Conservation (phyloP, 805 yeast species). For the Groenewaldozyma tartarivorans region DNA sequence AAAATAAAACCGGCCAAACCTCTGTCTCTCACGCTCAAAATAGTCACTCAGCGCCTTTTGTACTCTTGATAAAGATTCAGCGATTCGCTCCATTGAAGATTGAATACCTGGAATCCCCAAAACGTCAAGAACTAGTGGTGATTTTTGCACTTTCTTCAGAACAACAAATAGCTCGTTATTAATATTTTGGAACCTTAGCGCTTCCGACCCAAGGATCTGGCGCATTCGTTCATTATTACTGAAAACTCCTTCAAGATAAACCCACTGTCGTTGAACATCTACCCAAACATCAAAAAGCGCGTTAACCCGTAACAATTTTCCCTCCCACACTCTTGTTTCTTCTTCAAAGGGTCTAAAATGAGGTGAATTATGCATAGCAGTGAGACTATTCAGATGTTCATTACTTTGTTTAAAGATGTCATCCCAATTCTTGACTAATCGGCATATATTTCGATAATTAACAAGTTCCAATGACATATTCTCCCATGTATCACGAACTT, state of each 20-base stretch:
- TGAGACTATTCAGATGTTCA: conserved; percentile 52
- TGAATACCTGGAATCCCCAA: conserved; percentile 41
- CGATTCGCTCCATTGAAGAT: conserved; percentile 37
- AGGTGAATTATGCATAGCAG: conserved; percentile 63
- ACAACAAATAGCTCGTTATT: conserved; percentile 51
- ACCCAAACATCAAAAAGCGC: conserved; percentile 60
- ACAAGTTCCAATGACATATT: conserved; percentile 41
- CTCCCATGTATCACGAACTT: conserved; percentile 51
- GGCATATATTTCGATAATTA: conserved; percentile 40
- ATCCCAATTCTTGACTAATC: conserved; percentile 63
- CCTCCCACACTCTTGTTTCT: conserved; percentile 46
- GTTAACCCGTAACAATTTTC: conserved; percentile 41
- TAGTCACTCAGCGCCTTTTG: conserved; percentile 64
- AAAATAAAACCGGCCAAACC: conserved; percentile 76
- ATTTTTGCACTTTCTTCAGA: conserved; percentile 40
- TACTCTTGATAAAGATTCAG: conserved; percentile 49
- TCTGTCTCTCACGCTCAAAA: conserved; percentile 66
- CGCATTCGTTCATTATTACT: conserved; percentile 38
- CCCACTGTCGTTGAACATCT: conserved; percentile 84
- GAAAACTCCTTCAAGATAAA: conserved; percentile 73
- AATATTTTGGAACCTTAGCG: conserved; percentile 52
- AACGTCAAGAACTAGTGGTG: conserved; percentile 47
- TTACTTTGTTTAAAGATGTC: conserved; percentile 45
- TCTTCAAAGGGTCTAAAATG: conserved; percentile 52
- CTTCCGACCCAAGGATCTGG: conserved; percentile 59